These are phyloP conservation scores for Macrotyloma uniflorum DNA, from an alignment of 306 rosid species.

Conservation along the genomic window DNA sequence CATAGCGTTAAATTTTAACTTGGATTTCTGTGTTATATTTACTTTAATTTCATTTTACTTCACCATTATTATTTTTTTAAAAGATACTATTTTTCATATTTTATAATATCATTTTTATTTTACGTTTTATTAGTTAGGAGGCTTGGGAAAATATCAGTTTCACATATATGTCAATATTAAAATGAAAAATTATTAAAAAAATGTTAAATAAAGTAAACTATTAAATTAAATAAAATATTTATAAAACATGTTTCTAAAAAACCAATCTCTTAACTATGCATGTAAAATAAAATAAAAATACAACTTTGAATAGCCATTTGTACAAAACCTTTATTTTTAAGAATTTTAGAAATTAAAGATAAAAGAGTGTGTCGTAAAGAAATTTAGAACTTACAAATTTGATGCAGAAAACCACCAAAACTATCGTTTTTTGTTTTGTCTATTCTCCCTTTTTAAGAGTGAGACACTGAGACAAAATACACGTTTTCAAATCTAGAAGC, in stretches of 20 bases:
- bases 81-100: no score
- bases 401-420: background rate
- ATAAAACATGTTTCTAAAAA: background rate
- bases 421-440: background rate
- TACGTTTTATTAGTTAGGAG: background rate
- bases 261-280: background rate
- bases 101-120: no score
- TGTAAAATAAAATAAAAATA: background rate
- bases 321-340: no score
- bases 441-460: background rate
- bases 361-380: background rate
- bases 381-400: background rate
- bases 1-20: background rate
- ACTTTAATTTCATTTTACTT: background rate
- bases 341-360: background rate
- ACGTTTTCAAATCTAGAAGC: background rate
- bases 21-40: no score
- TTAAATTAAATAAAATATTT: no score
- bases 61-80: background rate
- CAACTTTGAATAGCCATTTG: background rate
- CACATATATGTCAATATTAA: background rate
- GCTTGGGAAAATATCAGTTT: background rate
- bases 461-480: background rate
- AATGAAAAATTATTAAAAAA: background rate
- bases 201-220: no score